Conservation (phyloP, 2,329 filamentous ascomycete genomes). For the Tolypocladium cylindrosporum region DNA sequence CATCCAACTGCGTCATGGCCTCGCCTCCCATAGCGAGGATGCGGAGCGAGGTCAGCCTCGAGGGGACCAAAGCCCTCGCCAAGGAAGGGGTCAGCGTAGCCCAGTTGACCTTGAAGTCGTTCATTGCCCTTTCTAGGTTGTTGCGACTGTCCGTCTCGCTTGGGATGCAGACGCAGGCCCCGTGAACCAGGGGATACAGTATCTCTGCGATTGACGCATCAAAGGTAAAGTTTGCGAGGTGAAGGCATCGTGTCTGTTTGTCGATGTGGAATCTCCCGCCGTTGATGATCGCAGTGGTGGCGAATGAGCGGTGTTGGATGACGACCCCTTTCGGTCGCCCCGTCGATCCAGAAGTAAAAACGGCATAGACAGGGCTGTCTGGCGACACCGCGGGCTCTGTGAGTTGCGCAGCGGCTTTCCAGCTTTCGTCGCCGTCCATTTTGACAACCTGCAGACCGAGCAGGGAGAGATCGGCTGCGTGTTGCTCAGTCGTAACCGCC, state of each 20-base stretch:
- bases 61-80: neutral
- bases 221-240: slow-evolving; percentile 10
- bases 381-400: neutral
- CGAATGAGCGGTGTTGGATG: slow-evolving; percentile 2
- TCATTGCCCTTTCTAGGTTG: slow-evolving; percentile 5
- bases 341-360: slow-evolving; percentile 43
- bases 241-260: neutral
- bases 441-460: neutral
- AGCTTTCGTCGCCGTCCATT: neutral
- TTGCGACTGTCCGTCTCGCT: slow-evolving; percentile 5
- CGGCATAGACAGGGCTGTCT: slow-evolving; percentile 19
- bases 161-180: slow-evolving; percentile 9
- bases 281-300: slow-evolving; percentile 1
- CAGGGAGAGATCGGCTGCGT: neutral
- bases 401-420: neutral
- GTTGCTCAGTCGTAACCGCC: neutral
- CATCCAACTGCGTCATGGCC: slow-evolving; percentile 17
- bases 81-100: slow-evolving; percentile 6
- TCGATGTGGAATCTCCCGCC: neutral
- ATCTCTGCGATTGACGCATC: slow-evolving; percentile 8
- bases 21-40: slow-evolving; percentile 14
- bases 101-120: slow-evolving; percentile 2
- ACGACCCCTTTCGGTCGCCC: slow-evolving; percentile 33
- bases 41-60: slow-evolving; percentile 5
- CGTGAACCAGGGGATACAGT: slow-evolving; percentile 5